Percentiles rank a stretch among this genome's conserved stretches.
Conservation (phyloP, 768 basidiomycete species). For the Mycena olivaceomarginata region DNA sequence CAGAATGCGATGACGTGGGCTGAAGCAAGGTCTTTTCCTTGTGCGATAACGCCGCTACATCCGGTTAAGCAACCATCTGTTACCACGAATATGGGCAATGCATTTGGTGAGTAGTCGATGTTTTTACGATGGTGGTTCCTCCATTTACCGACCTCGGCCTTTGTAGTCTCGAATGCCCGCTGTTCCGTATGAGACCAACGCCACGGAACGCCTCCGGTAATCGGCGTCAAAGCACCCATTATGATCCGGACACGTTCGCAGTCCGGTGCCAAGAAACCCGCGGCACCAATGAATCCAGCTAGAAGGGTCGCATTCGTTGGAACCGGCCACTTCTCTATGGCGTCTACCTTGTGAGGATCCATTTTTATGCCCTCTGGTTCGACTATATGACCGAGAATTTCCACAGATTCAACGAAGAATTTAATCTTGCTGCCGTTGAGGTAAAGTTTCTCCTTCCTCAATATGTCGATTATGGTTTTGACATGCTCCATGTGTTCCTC, state of each 20-base stretch:
- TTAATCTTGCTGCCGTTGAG: slow-evolving; percentile 56
- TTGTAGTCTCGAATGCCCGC: slow-evolving; percentile 59
- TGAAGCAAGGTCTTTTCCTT: slow-evolving; percentile 47
- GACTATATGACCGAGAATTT: slow-evolving; percentile 57
- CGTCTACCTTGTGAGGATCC: slow-evolving; percentile 57
- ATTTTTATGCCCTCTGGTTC: slow-evolving; percentile 59
- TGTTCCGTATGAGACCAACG: slow-evolving; percentile 54
- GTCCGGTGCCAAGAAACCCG: slow-evolving; percentile 58
- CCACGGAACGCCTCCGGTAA: slow-evolving; percentile 52
- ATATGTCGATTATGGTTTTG: slow-evolving; percentile 53
- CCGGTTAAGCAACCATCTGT: slow-evolving; percentile 57
- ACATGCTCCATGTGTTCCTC: slow-evolving; percentile 60
- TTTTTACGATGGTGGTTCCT: slow-evolving; percentile 48
- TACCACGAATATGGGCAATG: slow-evolving; percentile 51
- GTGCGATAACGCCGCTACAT: slow-evolving; percentile 51
- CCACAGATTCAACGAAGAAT: slow-evolving; percentile 52
- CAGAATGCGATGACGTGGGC: slow-evolving; percentile 56
- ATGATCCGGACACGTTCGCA: slow-evolving; percentile 57
- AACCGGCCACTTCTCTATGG: slow-evolving; percentile 55
- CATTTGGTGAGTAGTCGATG: slow-evolving; percentile 44
- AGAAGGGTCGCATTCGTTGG: slow-evolving; percentile 57
- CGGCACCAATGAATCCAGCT: slow-evolving; percentile 55
- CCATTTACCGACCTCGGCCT: slow-evolving; percentile 44
- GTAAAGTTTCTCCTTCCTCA: slow-evolving; percentile 58
- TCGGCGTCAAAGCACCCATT: slow-evolving; percentile 55